phyloP scores from a whole-genome alignment of 2,329 filamentous ascomycete genomes.

The Setomelanomma holmii region DNA sequence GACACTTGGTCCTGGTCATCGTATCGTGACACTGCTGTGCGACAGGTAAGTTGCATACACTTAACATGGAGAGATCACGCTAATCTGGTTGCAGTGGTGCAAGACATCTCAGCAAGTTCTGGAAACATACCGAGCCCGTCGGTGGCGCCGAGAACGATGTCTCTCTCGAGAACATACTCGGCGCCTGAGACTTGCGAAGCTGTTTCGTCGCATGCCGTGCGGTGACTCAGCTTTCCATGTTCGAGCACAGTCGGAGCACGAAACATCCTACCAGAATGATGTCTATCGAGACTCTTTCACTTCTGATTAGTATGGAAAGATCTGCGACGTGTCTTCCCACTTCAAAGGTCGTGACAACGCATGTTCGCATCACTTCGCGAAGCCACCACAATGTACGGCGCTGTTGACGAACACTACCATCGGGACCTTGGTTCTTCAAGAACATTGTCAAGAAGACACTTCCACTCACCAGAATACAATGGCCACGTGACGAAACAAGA shows the following conservation, averaged over 20 bases:
- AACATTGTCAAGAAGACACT: constrained; percentile 21
- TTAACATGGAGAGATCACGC: not conserved
- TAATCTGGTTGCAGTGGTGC: constrained; percentile 59
- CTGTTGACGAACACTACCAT: not conserved
- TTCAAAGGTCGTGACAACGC: constrained; percentile 16
- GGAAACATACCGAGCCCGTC: constrained; percentile 74
- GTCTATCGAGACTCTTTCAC: not conserved
- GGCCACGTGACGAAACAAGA: constrained; percentile 23
- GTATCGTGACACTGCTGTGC: constrained; percentile 83
- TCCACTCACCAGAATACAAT: constrained; percentile 21
- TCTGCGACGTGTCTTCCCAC: constrained; percentile 6
- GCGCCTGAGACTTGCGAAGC: constrained; percentile 19
- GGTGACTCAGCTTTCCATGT: too few relatives aligned
- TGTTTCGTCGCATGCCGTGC: too few relatives aligned
- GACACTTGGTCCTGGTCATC: constrained; percentile 65
- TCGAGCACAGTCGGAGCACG: too few relatives aligned
- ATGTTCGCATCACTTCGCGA: constrained; percentile 14
- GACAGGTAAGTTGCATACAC: constrained; percentile 57
- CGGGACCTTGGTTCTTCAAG: constrained; percentile 2
- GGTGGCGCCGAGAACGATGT: constrained; percentile 58
- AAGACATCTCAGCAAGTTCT: constrained; percentile 84
- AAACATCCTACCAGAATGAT: too few relatives aligned
- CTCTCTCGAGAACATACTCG: constrained; percentile 65
- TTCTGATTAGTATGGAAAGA: constrained; percentile 7
- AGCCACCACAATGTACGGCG: not conserved